Base-by-base conservation (phyloP, 768 basidiomycete genomes). In the Tricholoma matsutake region DNA sequence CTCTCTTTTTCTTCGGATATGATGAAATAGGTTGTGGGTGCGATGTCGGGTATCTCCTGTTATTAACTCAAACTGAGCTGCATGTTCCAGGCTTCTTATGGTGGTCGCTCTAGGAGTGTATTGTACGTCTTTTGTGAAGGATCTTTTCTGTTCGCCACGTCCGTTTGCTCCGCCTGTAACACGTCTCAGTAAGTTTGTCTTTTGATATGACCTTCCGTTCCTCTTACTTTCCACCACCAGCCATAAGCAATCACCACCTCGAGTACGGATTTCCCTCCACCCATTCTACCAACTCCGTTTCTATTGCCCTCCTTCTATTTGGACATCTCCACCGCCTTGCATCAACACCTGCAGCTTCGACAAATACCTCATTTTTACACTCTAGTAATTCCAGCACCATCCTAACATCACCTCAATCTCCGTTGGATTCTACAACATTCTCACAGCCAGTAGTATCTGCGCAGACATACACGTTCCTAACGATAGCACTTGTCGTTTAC, bases 261-360 rank as follows among this genome's bases (percentile, higher is more conserved):
- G 94, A 96, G 76, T 96, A 96, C 66, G 96, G 96, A 22, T 96
- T 98, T 69, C 96, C 95, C 0, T 96, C 94, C 0, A 97, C 96
- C 0, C 96, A 99, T 68, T 91, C 93, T 1, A 93, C 95, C 7
- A 96, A 97, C 72, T 85, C 87, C 57, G 82, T 94, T 56, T 96
- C 93, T 28, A 91, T 97, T 68, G 94, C 94, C 0, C 81, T 98
- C 3, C 92, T 92, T 74, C 79, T 92, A 62, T 88, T 82, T 63
- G 74, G 83, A 3, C 79, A 86, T 47, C 69, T 87, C 55, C 81
- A 86, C 69, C 74, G 75, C n/a, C 79, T 86, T 41, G 79, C 83
- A 22, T 76, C 75, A 29, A 70, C 67, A 8, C 58, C 71, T 18
- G 22, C 64, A 9, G 54, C 65, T 10, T 53, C 61, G 45, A 47